phyloP scores from a whole-genome alignment of 208 protist species.

The Acanthamoeba lenticulata region DNA sequence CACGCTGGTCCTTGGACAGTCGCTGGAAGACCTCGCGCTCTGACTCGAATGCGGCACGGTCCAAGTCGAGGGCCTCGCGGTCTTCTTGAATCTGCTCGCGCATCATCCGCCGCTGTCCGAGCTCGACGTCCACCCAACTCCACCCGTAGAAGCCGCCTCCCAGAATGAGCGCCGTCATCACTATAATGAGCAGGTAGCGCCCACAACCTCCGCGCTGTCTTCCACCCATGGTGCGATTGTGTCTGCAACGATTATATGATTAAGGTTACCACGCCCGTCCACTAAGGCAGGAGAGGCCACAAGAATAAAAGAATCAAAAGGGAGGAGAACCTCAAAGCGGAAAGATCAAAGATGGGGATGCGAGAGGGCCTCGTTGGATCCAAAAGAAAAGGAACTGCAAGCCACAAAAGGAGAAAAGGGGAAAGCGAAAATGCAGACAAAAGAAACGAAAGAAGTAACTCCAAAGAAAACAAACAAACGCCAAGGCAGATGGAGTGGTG shows the following conservation, averaged over 20 bases:
- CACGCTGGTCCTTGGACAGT: too few relatives aligned
- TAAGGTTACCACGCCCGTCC: too few relatives aligned
- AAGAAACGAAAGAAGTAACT: neutral
- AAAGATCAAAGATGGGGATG: neutral
- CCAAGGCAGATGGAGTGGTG: neutral
- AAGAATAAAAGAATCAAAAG: too few relatives aligned
- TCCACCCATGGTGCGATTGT: neutral
- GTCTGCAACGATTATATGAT: neutral
- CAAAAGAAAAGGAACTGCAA: neutral
- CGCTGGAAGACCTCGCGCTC: neutral
- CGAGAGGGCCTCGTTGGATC: neutral
- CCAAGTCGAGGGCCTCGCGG: neutral
- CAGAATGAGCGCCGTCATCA: neutral
- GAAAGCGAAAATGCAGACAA: neutral
- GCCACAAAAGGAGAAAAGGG: neutral
- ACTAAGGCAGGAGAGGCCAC: too few relatives aligned
- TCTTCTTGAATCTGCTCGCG: neutral
- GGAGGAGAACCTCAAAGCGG: neutral
- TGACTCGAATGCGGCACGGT: neutral
- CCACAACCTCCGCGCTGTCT: neutral
- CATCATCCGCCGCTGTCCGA: neutral
- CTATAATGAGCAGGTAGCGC: neutral
- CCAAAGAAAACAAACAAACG: neutral
- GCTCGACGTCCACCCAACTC: neutral
- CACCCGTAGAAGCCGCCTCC: neutral